phyloP scores from a whole-genome alignment of 345 rosid species.

The Arabis hirsuta region DNA sequence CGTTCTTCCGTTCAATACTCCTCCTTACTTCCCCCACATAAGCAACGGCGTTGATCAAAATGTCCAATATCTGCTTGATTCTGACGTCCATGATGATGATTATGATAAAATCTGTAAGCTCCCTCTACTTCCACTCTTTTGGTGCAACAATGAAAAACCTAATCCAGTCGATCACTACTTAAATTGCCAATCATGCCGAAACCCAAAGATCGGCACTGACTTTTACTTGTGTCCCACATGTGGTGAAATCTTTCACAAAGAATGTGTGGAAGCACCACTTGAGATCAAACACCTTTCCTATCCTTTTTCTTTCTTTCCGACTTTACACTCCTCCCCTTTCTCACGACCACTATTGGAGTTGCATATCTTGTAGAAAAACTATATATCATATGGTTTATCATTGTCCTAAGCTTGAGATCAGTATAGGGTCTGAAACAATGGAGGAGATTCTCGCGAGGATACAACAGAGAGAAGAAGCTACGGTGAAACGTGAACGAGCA shows the following conservation, averaged over 20 bases:
- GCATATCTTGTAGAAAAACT: background rate
- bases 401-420: too few relatives aligned
- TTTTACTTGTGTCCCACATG: background rate
- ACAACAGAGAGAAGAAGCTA: slow-evolving; percentile 85
- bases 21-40: background rate
- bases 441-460: slow-evolving; percentile 77
- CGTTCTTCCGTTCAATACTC: background rate
- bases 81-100: too few relatives aligned
- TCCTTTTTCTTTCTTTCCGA: slow-evolving; percentile 8
- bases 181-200: background rate
- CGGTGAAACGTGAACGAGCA: slow-evolving; percentile 80
- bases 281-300: slow-evolving; percentile 15
- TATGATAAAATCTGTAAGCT: background rate
- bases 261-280: slow-evolving; percentile 19
- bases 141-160: background rate
- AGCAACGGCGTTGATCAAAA: background rate
- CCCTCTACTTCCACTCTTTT: slow-evolving; percentile 5
- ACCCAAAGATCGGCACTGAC: background rate
- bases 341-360: background rate
- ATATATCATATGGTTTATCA: background rate
- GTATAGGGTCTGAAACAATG: slow-evolving; percentile 75
- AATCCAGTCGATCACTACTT: background rate
- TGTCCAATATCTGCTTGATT: background rate
- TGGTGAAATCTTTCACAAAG: background rate
- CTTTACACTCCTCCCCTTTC: background rate